These are phyloP conservation scores for Viridothelium virens DNA, from an alignment of 495 filamentous ascomycete genomes.

Conservation along the genomic window DNA sequence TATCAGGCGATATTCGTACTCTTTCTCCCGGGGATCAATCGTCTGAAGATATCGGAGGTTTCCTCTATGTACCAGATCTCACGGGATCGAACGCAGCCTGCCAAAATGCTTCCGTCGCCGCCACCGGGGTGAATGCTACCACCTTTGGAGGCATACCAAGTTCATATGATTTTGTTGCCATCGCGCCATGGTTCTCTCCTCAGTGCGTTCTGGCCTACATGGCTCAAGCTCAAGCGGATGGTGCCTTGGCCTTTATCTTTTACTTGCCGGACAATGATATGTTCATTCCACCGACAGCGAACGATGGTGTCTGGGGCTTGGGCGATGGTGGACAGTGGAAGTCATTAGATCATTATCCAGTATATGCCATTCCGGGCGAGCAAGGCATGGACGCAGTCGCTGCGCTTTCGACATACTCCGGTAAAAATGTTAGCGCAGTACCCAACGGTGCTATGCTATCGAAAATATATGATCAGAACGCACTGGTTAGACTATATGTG, in stretches of 20 bases:
- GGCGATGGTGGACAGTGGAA: constrained; percentile 59
- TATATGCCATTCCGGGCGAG: constrained; percentile 72
- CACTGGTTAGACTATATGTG: constrained; percentile 52
- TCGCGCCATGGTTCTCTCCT: constrained; percentile 80
- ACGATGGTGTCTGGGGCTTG: constrained; percentile 57
- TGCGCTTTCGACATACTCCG: constrained; percentile 45
- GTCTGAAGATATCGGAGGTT: constrained; percentile 54
- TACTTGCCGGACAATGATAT: constrained; percentile 56
- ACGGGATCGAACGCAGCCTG: constrained; percentile 45
- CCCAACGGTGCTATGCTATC: constrained; percentile 51
- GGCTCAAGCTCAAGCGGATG: constrained; percentile 48
- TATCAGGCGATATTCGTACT: constrained; percentile 53
- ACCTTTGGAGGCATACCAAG: constrained; percentile 57
- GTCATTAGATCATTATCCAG: constrained; percentile 54
- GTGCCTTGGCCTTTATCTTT: constrained; percentile 62
- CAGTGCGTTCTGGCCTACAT: constrained; percentile 66
- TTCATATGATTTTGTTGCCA: constrained; percentile 55
- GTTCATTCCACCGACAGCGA: constrained; percentile 51
- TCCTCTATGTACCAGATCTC: constrained; percentile 76
- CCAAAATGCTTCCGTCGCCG: constrained; percentile 45
- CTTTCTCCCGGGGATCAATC: constrained; percentile 55
- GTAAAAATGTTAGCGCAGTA: constrained; percentile 56
- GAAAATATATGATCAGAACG: constrained; percentile 34
- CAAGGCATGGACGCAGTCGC: constrained; percentile 66
- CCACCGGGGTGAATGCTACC: constrained; percentile 68